Evolutionary conservation across 202 grass and related monocot genomes (phyloP).

Genomic region (Cymbopogon flexuosus): DNA sequence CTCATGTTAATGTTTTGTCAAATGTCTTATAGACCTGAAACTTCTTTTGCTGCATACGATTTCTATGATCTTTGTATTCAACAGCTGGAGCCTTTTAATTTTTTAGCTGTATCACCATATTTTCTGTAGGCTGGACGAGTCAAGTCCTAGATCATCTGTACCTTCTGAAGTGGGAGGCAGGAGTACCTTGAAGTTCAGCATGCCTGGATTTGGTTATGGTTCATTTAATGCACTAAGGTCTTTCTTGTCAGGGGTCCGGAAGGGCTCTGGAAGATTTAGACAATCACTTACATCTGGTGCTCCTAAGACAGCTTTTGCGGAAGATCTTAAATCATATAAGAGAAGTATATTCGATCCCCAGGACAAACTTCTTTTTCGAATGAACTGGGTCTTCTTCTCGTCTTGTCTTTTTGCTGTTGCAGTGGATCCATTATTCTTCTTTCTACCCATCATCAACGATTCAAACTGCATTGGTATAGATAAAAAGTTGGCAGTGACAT

Average conservation of each 20-base stretch:
- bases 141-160: conserved; percentile 63
- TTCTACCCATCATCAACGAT: conserved; percentile 53
- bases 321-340: conserved; percentile 80
- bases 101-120: background rate
- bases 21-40: background rate
- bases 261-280: conserved; percentile 43
- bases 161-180: conserved; percentile 48
- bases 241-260: conserved; percentile 46
- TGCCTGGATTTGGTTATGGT: conserved; percentile 31
- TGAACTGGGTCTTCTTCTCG: conserved; percentile 68
- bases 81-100: background rate
- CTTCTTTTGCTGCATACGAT: background rate
- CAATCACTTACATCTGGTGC: conserved; percentile 37
- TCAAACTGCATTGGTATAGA: conserved; percentile 64
- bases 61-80: background rate
- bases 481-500: conserved; percentile 43
- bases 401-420: conserved; percentile 73
- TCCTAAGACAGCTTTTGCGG: conserved; percentile 66
- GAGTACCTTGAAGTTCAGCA: conserved; percentile 35
- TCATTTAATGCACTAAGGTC: conserved; percentile 40
- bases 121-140: conserved; percentile 60
- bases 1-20: conserved; percentile 1
- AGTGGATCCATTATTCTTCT: conserved; percentile 83
- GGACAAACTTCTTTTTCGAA: conserved; percentile 48
- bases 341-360: conserved; percentile 79